Percentiles rank a stretch among this genome's conserved stretches.
These are phyloP conservation scores for Mycosphaerelloides madeirae DNA, from an alignment of 2,329 filamentous ascomycete species.

Conservation along the genomic window DNA sequence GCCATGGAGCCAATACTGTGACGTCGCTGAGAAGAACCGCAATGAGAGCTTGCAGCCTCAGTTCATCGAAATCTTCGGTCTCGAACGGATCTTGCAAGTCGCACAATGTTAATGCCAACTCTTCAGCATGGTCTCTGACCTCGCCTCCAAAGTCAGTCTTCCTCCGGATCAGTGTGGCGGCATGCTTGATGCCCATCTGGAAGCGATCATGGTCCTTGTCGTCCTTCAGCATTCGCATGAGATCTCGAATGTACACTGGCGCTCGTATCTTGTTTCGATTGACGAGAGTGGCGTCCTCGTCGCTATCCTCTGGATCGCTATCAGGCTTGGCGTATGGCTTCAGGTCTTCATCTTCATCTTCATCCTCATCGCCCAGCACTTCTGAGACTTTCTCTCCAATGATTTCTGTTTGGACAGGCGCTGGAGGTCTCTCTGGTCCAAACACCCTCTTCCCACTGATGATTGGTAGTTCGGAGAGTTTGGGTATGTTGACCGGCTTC, in stretches of 20 bases:
- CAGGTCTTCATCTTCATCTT: conserved; percentile 58
- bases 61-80: conserved; percentile 68
- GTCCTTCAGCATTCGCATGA: conserved; percentile 73
- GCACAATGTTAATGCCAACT: conserved; percentile 70
- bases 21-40: conserved; percentile 74
- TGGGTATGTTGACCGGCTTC: background rate
- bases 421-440: conserved; percentile 28
- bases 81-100: conserved; percentile 83
- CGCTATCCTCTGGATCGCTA: conserved; percentile 83
- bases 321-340: conserved; percentile 78
- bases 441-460: conserved; percentile 29
- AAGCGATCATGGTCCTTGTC: conserved; percentile 81
- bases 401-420: conserved; percentile 24
- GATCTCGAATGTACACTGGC: conserved; percentile 85
- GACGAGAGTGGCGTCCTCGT: conserved; percentile 85
- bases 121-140: conserved; percentile 75
- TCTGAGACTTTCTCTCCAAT: conserved; percentile 32
- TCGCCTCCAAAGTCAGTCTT: conserved; percentile 87
- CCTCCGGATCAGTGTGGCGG: conserved; percentile 74
- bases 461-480: conserved; percentile 13
- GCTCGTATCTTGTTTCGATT: conserved; percentile 75
- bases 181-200: conserved; percentile 70
- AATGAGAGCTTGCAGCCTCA: conserved; percentile 75
- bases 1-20: conserved; percentile 73
- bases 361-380: conserved; percentile 23